phyloP scores from a whole-genome alignment of 1,284 basidiomycete species.

The Microstroma glucosiphilum region DNA sequence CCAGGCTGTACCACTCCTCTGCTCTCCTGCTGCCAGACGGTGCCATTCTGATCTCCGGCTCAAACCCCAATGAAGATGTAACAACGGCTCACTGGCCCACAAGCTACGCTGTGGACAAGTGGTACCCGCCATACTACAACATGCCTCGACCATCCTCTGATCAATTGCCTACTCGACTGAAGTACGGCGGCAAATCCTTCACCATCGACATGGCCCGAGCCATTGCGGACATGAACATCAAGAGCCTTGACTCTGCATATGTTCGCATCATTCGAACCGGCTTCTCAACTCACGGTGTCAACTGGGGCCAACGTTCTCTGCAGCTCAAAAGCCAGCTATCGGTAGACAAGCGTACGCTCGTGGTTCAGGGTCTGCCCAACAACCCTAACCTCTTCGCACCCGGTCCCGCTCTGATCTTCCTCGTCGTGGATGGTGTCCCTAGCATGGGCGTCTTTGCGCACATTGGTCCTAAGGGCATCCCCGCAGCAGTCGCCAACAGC shows the following conservation, averaged over 20 bases:
- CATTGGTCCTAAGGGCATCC: slow-evolving; percentile 21
- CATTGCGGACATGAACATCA: slow-evolving; percentile 38
- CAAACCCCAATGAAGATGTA: slow-evolving; percentile 39
- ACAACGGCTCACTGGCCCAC: slow-evolving; percentile 24
- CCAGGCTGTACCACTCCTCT: slow-evolving; percentile 39
- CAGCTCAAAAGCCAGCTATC: slow-evolving; percentile 23
- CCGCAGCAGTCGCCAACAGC: no score
- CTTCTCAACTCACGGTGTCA: slow-evolving; percentile 44
- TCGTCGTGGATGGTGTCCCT: slow-evolving; percentile 43
- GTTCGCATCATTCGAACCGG: slow-evolving; percentile 34
- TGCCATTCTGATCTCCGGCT: slow-evolving; percentile 35
- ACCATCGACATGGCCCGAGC: slow-evolving; percentile 22
- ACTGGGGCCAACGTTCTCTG: slow-evolving; percentile 40
- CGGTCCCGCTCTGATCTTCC: slow-evolving; percentile 45
- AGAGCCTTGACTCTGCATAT: slow-evolving; percentile 10
- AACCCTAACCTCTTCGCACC: slow-evolving; percentile 43
- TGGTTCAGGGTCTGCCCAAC: slow-evolving; percentile 38
- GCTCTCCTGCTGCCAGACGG: slow-evolving; percentile 39
- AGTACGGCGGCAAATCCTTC: slow-evolving; percentile 37
- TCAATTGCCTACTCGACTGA: slow-evolving; percentile 24
- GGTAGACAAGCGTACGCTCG: slow-evolving; percentile 14
- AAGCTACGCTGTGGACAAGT: slow-evolving; percentile 36
- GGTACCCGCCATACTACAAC: slow-evolving; percentile 39
- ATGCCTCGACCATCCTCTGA: slow-evolving; percentile 27
- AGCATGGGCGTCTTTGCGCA: slow-evolving; percentile 41